Evolutionary conservation across 495 filamentous ascomycete genomes (phyloP).

Genomic region (Xylaria palmicola): DNA sequence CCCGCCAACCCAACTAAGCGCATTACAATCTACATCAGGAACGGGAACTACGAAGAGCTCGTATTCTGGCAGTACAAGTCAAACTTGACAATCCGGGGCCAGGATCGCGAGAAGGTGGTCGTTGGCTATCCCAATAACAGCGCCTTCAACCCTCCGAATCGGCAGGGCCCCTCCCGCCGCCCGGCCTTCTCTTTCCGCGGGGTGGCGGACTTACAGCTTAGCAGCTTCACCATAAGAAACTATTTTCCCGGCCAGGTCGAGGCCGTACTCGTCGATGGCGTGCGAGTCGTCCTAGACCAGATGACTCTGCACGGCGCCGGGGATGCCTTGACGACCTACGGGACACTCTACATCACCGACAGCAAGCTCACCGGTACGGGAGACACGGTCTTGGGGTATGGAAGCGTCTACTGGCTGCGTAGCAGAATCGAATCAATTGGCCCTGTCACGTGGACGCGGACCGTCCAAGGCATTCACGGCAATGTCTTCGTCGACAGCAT

Average conservation of each 20-base stretch:
- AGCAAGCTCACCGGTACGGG: constrained; percentile 17
- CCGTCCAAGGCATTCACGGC: constrained; percentile 18
- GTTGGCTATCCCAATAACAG: constrained; percentile 24
- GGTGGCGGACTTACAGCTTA: constrained; percentile 18
- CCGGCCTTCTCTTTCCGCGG: constrained; percentile 19
- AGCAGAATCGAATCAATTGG: constrained; percentile 12
- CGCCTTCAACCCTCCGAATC: constrained; percentile 21
- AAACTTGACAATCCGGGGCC: constrained; percentile 14
- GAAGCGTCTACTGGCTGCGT: constrained; percentile 13
- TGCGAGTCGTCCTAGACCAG: constrained; percentile 14
- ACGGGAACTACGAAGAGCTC: constrained; percentile 21
- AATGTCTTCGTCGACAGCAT: constrained; percentile 23
- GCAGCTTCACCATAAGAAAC: constrained; percentile 16
- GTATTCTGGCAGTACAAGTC: constrained; percentile 22
- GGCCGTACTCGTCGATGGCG: constrained; percentile 14
- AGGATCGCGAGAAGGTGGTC: constrained; percentile 11
- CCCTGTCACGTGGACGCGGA: constrained; percentile 19
- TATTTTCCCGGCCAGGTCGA: constrained; percentile 21
- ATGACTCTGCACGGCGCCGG: constrained; percentile 21
- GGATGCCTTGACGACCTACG: constrained; percentile 21
- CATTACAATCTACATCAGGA: constrained; percentile 12
- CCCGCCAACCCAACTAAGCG: constrained; percentile 9
- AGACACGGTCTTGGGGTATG: constrained; percentile 19
- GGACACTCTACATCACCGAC: constrained; percentile 15
- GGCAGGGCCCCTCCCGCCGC: constrained; percentile 20